These are phyloP conservation scores for Aspergillus eucalypticola DNA, from an alignment of 2,329 filamentous ascomycete genomes.

Conservation along the genomic window DNA sequence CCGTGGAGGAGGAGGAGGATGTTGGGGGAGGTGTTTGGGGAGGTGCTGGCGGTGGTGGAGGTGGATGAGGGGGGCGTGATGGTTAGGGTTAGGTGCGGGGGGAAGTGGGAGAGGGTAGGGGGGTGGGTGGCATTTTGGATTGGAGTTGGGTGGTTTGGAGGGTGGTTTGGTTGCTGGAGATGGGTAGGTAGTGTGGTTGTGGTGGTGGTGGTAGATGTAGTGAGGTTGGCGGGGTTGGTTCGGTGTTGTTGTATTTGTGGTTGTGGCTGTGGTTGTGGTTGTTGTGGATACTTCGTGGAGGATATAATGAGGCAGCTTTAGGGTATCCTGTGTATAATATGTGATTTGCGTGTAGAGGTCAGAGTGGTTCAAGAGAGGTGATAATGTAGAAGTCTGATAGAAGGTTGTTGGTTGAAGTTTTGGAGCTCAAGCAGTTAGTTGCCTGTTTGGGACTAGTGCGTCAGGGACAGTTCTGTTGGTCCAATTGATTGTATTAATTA, in stretches of 20 bases:
- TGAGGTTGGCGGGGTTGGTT: not conserved
- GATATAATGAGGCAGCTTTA: not conserved
- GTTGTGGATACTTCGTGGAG: not conserved
- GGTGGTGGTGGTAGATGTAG: not conserved
- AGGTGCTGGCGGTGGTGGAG: conserved; percentile 42
- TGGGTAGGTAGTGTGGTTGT: not conserved
- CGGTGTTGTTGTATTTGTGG: not conserved
- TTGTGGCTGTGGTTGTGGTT: not conserved
- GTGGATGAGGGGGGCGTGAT: conserved; percentile 43
- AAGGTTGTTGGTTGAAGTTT: not conserved
- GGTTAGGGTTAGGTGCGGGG: conserved; percentile 41
- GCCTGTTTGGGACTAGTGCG: not conserved
- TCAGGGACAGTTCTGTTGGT: not conserved
- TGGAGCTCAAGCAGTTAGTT: not conserved
- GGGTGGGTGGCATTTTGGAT: conserved; percentile 30
- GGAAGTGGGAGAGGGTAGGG: conserved; percentile 50
- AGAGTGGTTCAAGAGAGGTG: not conserved
- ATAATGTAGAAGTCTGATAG: not conserved
- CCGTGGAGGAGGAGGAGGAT: conserved; percentile 82
- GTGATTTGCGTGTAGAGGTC: too few species aligned
- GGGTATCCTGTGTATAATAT: too few species aligned
- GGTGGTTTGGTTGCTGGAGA: not conserved
- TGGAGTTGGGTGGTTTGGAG: not conserved
- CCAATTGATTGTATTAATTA: not conserved
- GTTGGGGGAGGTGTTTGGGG: conserved; percentile 62